Evolutionary conservation across 768 basidiomycete species (phyloP), one percentile per base, ranked within the genome.

Genomic region (Mycena albidolilacea): DNA sequence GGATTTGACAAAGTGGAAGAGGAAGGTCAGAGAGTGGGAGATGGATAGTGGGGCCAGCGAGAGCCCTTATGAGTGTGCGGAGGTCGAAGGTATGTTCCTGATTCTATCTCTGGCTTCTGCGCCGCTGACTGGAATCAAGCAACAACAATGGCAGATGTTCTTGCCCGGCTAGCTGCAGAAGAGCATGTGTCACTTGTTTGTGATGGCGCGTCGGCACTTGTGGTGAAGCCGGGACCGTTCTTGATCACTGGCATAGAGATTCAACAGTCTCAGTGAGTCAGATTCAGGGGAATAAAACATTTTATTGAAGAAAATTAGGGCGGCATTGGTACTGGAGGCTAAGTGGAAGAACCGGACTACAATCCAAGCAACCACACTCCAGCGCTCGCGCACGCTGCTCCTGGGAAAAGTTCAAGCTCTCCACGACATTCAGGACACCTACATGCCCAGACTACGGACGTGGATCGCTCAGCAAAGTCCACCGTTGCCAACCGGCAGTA

Each of bases 201-300:
- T 7, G 30, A 52, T 43, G 60, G 39, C 6, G 50, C 39, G 5
- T 9, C 57, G 12, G 21, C 52, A 5, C 15, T 46, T 10, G 8
- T 38, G 23, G 58, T 38, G 21, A 52, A 35, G 60, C 59, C 65
- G 6, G 67, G 62, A 14, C 41, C 63, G 6, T 77, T 75, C 48
- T 30, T 77, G 2, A 60, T 75, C 23, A 59, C 39, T 5, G 74
- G 71, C 1, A 63, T 75, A 15, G 66, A 75, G n/a, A 54, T 75
- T 12, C 44, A 75, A 50, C 52, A 71, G 46, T 0, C 10, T 4
- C 74, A 75, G 64, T 72, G 21, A 21, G 74, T 72, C 1, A 8
- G 1, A 1, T 59, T 11, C 44, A 8, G 8, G 8, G 23, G 12
- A 10, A 5, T 37, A 12, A 23, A 35, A 11, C 3, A 3, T 19